Percentiles rank a stretch among this genome's conserved stretches.
Evolutionary conservation across 306 rosid species (phyloP).

Genomic region (Senna siamea): DNA sequence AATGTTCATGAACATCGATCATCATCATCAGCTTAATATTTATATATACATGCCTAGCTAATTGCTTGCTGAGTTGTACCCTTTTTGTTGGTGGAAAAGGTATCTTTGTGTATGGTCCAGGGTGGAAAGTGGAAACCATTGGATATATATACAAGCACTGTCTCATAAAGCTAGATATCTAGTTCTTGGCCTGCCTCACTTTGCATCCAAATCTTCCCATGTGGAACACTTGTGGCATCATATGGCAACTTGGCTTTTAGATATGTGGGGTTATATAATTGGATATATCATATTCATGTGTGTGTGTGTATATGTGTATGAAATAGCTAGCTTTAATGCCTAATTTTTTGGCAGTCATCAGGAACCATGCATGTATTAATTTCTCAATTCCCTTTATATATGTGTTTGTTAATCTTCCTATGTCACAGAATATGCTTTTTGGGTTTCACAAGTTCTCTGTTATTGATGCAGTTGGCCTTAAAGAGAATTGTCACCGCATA

Average conservation of each 20-base stretch:
- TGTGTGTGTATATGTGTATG: no score
- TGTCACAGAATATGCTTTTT: conserved; percentile 28
- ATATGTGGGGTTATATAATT: conserved; percentile 24
- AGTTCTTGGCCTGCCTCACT: conserved; percentile 20
- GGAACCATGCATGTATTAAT: conserved; percentile 3
- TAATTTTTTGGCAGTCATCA: conserved; percentile 22
- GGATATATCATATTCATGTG: not conserved
- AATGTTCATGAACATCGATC: not conserved
- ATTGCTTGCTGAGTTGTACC: conserved; percentile 2
- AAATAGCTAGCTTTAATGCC: not conserved
- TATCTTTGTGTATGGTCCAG: not conserved
- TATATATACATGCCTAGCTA: not conserved
- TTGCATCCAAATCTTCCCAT: conserved; percentile 36
- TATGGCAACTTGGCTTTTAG: conserved; percentile 38
- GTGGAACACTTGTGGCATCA: conserved; percentile 30
- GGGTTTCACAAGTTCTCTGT: conserved; percentile 26
- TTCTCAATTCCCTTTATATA: conserved; percentile 13
- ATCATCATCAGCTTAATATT: not conserved
- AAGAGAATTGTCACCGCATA: not conserved
- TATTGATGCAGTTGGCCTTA: not conserved
- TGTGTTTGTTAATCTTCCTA: not conserved
- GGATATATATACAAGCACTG: no score
- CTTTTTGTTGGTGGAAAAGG: conserved; percentile 2
- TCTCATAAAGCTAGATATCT: no score
- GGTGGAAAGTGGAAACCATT: conserved; percentile 8